phyloP scores from a whole-genome alignment of 306 rosid species.

The Fragaria nilgerrensis region DNA sequence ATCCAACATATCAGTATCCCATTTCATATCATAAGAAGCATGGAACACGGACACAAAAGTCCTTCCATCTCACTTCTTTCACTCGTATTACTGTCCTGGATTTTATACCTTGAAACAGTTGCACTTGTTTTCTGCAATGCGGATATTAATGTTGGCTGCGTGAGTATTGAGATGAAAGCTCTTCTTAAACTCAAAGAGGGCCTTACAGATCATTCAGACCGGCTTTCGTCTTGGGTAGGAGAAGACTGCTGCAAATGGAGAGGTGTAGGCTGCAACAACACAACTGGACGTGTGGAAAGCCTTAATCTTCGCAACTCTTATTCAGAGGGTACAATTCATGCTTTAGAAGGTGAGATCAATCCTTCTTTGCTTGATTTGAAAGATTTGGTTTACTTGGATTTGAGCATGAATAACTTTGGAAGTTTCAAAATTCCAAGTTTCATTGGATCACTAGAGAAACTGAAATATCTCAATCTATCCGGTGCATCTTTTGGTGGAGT shows the following conservation, averaged over 20 bases:
- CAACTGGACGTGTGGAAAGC: slow-evolving; percentile 9
- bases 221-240: no score
- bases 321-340: not conserved
- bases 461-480: slow-evolving; percentile 14
- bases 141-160: not conserved
- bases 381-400: slow-evolving; percentile 12
- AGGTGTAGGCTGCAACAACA: slow-evolving; percentile 21
- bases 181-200: slow-evolving; percentile 14
- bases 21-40: not conserved
- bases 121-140: slow-evolving; percentile 1
- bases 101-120: not conserved
- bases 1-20: no score
- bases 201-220: not conserved
- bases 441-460: slow-evolving; percentile 22
- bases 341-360: slow-evolving; percentile 15
- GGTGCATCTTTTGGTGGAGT: slow-evolving; percentile 9
- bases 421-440: slow-evolving; percentile 10
- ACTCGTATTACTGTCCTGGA: not conserved
- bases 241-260: not conserved
- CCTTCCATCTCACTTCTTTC: not conserved
- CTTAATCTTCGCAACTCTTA: slow-evolving; percentile 13
- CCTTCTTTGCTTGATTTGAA: slow-evolving; percentile 22
- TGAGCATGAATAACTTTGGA: slow-evolving; percentile 25
- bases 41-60: not conserved
- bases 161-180: slow-evolving; percentile 10